Conservation (phyloP, 768 basidiomycete species). For the Amanita molliuscula region DNA sequence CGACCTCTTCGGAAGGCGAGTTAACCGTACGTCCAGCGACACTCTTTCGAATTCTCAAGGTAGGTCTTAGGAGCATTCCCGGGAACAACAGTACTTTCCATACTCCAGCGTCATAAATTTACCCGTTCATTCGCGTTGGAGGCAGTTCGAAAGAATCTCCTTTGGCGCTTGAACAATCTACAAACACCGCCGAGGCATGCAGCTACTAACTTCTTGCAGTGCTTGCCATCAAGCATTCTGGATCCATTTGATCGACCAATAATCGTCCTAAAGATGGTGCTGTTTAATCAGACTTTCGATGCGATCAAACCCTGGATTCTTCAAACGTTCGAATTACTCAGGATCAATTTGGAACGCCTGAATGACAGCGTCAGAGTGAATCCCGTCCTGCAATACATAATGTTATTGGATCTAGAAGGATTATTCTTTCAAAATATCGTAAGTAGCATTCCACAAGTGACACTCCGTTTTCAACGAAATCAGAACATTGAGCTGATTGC, state of each 20-base stretch:
- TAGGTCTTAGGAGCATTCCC: conserved; percentile 21
- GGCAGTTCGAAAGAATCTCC: conserved; percentile 40
- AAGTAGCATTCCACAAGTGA: conserved; percentile 16
- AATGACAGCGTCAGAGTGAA: conserved; percentile 22
- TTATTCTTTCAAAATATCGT: conserved; percentile 50
- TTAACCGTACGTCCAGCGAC: conserved; percentile 26
- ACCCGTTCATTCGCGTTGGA: conserved; percentile 52
- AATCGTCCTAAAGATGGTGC: conserved; percentile 38
- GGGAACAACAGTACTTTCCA: conserved; percentile 4
- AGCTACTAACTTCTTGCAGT: conserved; percentile 28
- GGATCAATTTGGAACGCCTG: conserved; percentile 42
- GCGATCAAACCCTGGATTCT: conserved; percentile 32
- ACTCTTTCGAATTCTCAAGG: conserved; percentile 54
- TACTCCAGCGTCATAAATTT: conserved; percentile 53
- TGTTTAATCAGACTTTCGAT: conserved; percentile 28
- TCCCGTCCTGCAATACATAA: conserved; percentile 55
- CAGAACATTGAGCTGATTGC: conserved; percentile 53
- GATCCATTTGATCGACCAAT: conserved; percentile 64
- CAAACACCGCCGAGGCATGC: conserved; percentile 22
- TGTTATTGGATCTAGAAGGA: conserved; percentile 53
- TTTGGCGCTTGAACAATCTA: conserved; percentile 45
- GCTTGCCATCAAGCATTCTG: conserved; percentile 39
- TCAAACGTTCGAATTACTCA: conserved; percentile 44
- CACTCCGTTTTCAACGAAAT: conserved; percentile 3
- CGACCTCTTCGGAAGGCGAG: background rate